Evolutionary conservation across 208 protist genomes (phyloP), one percentile per base, ranked within the genome.

Genomic region (Borovskyia barvae): DNA sequence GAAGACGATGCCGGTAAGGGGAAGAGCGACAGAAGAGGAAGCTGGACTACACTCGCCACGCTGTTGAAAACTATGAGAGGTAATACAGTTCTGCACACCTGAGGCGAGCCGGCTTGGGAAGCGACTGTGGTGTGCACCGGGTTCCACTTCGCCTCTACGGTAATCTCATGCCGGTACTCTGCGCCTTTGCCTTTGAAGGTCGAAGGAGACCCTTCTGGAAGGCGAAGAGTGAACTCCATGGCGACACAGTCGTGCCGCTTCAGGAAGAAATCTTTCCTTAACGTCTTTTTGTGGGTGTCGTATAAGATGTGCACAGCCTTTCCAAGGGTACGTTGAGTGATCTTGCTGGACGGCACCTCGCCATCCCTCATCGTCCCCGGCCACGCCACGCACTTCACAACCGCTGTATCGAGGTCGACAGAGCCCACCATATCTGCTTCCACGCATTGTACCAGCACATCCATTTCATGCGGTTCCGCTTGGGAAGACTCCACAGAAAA

Each of bases 161-260:
- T 56, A 15, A 77, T 29, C 4, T 61, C 48, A 25, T 67, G 53
- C 24, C 35, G 46, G 17, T 58, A 66, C 19, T 63, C 54, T 1
- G 63, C 57, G 37, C 50, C 75, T 11, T 63, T 62, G 6, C 77
- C 75, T 5, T 40, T 67, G 49, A 80, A 79, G 2, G 77, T 82
- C 14, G 85, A 68, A 17, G 85, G 75, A 3, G 68, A 65, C 26
- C 55, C 58, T 9, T 84, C 80, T 0, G 80, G 85, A 5, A 92
- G 57, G 15, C 68, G 55, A 39, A 87, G 74, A n/a, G 47, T 26
- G 37, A 71, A 71, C 64, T 71, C 64, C 28, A 71, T 14, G 25
- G 64, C 54, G 0, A 33, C 40, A 25, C 55, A 73, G 40, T 81
- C 58, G 28, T 71, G 47, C 9, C 55, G 33, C 11, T 36, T 48